These are phyloP conservation scores for Lachnellula cervina DNA, from an alignment of 2,329 filamentous ascomycete genomes.

Conservation along the genomic window DNA sequence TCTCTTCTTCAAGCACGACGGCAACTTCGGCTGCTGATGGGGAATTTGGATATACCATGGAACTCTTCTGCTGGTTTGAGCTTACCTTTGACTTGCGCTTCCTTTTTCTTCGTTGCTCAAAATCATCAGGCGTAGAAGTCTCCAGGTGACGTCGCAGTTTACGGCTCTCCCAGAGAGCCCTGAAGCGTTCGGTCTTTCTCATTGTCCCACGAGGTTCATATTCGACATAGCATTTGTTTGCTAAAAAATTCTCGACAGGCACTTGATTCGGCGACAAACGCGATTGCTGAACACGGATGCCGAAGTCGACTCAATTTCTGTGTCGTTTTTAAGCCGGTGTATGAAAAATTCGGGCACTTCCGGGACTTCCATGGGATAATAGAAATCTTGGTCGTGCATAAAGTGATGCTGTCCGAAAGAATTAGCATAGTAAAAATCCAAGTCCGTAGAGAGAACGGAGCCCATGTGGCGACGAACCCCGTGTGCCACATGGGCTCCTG, in stretches of 20 bases:
- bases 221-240: background rate
- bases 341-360: background rate
- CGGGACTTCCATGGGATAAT: background rate
- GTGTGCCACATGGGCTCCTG: too few species aligned
- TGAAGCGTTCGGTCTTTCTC: background rate
- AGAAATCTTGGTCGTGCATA: conserved; percentile 1
- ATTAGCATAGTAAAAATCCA: too few species aligned
- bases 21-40: background rate
- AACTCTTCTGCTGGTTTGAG: background rate
- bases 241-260: background rate
- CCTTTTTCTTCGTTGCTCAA: background rate
- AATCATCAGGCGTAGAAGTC: background rate
- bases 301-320: background rate
- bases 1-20: background rate
- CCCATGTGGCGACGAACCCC: too few species aligned
- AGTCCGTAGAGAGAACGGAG: too few species aligned
- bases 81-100: background rate
- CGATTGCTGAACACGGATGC: background rate
- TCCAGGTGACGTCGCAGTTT: background rate
- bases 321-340: background rate
- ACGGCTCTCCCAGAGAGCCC: background rate
- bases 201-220: background rate
- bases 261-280: background rate
- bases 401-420: background rate
- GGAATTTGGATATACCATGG: background rate